Evolutionary conservation across 257 asterid genomes (phyloP), one percentile per base, ranked within the genome.

Genomic region (Solanum sejunctum): DNA sequence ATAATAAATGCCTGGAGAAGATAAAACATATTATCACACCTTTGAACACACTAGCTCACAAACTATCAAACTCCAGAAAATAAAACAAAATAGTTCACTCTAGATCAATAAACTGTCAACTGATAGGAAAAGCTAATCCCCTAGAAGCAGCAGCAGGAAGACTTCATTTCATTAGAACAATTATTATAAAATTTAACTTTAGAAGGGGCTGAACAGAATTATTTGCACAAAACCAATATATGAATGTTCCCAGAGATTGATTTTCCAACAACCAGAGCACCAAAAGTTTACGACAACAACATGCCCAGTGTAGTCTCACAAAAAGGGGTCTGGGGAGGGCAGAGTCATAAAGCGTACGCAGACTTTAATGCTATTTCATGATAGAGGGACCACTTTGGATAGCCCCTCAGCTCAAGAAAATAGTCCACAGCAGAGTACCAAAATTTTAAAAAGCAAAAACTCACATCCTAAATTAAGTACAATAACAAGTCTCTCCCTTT

Each of bases 1-100:
- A 97, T 94, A 83, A 95, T 93, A 89, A 97, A 95, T 47, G 99
- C 99, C 99, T 97, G 94, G 87, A 85, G n/a, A 41, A 60, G 20
- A 70, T 57, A 52, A 17, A 78, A 5, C 47, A 52, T 78, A 16
- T 52, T 9, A 78, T 52, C 83, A 78, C 83, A 12, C 58, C 41
- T 72, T 72, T 72, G 80, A 45, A 18, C 36, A 52, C 26, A 78
- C 28, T 78, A 78, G 47, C 49, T 52, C 16, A 78, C 26, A 52
- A 26, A 23, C 63, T 23, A 26, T 52, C 83, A 78, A 26, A 52
- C 16, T 28, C 82, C 8, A 49, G 82, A 77, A 77, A 9, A 26
- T 26, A 26, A 75, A 75, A 26, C 45, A 77, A 6, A 75, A 75
- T 26, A 75, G 81, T 75, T 23, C 60, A 47, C 81, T 47, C 32